Evolutionary conservation across 208 protist species (phyloP), one percentile per base, ranked within the genome.

Genomic region (Lotmaria passim): DNA sequence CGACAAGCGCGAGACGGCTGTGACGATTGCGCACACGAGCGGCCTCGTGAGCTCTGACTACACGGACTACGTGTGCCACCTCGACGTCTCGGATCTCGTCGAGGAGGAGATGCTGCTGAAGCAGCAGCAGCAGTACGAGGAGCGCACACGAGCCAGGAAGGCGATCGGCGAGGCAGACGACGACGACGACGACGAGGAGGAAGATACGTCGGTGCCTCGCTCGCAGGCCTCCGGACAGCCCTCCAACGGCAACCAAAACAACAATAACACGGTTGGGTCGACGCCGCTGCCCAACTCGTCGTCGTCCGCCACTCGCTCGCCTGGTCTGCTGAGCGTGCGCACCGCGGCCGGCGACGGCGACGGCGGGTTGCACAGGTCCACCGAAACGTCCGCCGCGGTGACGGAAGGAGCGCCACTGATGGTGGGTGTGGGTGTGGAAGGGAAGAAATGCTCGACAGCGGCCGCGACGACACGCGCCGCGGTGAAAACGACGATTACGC

Each of bases 1-100:
- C 53, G 98, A 99, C 79, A 99, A 99, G 84, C 81, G 93, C 44
- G 94, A 99, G 71, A 99, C 98, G 23, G 98, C 98, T 8, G 95
- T 99, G 30, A 98, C 98, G 61, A 98, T 99, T 52, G 97, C 87
- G 19, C 75, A 75, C 59, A 93, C 81, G 8, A 90, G 75, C 62
- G 87, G 83, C 7, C 58, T 90, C 19, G 71, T 87, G 7, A 59
- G 59, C 38, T 12, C 23, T 1, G 62, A 61, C 26, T 58, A 55
- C 55, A 48, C 55, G 23, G 70, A 83, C 39, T 69, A 39, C 52
- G 60, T 81, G 55, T 83, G 67, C 39, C 85, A 90, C 58, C 53
- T 90, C 10, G 76, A 90, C 52, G 66, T 87, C 26, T 68, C 78
- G 21, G 74, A 85, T 43, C 55, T 80, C 24, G 7, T 77, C 7